These are phyloP conservation scores for Diaporthe vaccinii DNA, from an alignment of 2,329 filamentous ascomycete genomes.

Conservation along the genomic window DNA sequence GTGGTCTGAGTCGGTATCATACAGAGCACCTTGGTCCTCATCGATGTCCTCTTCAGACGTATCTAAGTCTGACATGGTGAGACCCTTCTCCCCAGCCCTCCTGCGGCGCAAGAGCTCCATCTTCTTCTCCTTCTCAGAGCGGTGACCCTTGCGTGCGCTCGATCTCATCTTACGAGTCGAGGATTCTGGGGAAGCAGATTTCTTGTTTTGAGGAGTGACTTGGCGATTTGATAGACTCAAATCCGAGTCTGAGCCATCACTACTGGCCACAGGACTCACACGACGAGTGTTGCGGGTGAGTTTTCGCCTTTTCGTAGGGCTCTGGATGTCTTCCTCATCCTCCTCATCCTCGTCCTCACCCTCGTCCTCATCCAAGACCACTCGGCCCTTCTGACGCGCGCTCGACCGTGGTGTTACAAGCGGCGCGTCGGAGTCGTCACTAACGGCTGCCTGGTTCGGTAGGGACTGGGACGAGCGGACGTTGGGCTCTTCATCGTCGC, in stretches of 20 bases:
- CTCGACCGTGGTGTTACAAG: conserved; percentile 38
- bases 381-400: conserved; percentile 13
- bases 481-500: conserved; percentile 27
- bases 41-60: conserved; percentile 60
- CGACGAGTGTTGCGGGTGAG: conserved; percentile 38
- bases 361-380: conserved; percentile 28
- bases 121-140: conserved; percentile 56
- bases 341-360: conserved; percentile 35
- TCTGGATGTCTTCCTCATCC: conserved; percentile 42
- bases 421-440: conserved; percentile 38
- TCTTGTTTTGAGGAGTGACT: neutral
- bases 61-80: conserved; percentile 50
- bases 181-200: conserved; percentile 25
- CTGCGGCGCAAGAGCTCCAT: conserved; percentile 55
- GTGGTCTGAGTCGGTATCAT: conserved; percentile 51
- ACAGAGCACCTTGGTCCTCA: conserved; percentile 50
- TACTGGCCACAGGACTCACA: neutral
- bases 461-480: conserved; percentile 39
- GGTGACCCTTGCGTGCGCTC: conserved; percentile 46
- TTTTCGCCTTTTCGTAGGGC: conserved; percentile 49
- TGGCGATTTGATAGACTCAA: conserved; percentile 9
- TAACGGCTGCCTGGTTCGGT: conserved; percentile 32
- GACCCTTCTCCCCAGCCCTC: conserved; percentile 54
- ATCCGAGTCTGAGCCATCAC: conserved; percentile 1
- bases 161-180: conserved; percentile 34